Evolutionary conservation across 2,329 filamentous ascomycete species (phyloP).

Genomic region (Dactylellina cionopaga): DNA sequence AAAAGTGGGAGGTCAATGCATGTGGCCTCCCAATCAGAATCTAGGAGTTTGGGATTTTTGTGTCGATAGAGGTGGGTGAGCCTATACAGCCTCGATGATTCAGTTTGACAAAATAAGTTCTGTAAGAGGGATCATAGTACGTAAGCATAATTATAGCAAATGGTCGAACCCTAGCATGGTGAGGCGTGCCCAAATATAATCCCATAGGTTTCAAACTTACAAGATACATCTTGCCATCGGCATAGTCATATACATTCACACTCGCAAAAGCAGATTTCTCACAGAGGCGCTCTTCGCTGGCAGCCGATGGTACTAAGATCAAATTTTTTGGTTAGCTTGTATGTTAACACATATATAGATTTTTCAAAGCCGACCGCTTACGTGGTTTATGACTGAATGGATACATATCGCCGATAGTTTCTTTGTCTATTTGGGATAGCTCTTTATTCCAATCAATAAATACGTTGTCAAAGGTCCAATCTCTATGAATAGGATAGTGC

Average conservation of each 20-base stretch:
- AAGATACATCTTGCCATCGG: constrained; percentile 11
- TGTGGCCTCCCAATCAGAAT: constrained; percentile 7
- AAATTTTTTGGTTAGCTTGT: too few species aligned
- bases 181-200: too few species aligned
- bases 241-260: constrained; percentile 11
- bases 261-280: constrained; percentile 4
- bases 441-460: not conserved
- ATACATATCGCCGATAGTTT: constrained; percentile 14
- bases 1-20: constrained; percentile 6
- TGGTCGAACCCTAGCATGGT: too few species aligned
- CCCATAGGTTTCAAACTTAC: too few species aligned
- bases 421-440: constrained; percentile 6
- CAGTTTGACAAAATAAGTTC: constrained; percentile 18
- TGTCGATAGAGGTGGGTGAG: not conserved
- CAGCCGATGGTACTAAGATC: too few species aligned
- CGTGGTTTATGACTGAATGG: constrained; percentile 1
- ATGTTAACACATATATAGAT: too few species aligned
- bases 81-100: constrained; percentile 15
- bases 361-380: too few species aligned
- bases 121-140: not conserved
- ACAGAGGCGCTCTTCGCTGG: too few species aligned
- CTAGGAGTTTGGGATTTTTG: not conserved
- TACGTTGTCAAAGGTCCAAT: constrained; percentile 4
- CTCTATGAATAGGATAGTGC: not conserved
- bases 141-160: too few species aligned